Evolutionary conservation across 1,284 basidiomycete genomes (phyloP).

Genomic region (Irpex sp.): DNA sequence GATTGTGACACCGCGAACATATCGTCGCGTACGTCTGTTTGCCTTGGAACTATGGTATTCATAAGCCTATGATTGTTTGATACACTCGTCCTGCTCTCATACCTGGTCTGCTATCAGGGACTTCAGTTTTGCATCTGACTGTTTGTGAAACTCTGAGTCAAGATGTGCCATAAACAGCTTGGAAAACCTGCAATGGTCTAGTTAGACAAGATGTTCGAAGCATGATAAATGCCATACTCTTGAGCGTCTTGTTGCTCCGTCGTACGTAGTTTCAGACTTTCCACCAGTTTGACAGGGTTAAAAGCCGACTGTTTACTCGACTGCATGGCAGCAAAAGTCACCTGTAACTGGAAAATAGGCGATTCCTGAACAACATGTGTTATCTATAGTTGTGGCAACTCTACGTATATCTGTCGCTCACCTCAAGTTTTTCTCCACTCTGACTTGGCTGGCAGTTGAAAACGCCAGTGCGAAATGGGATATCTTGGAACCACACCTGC

Average conservation of each 20-base stretch:
- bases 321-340: slow-evolving; percentile 81
- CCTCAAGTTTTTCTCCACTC: slow-evolving; percentile 53
- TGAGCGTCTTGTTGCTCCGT: slow-evolving; percentile 92
- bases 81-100: slow-evolving; percentile 6
- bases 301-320: slow-evolving; percentile 64
- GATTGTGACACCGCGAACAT: slow-evolving; percentile 66
- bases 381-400: not conserved
- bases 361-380: slow-evolving; percentile 44
- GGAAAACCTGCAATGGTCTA: slow-evolving; percentile 64
- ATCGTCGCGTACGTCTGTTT: slow-evolving; percentile 74
- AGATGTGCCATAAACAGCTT: slow-evolving; percentile 91
- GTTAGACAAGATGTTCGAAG: slow-evolving; percentile 12
- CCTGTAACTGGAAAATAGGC: slow-evolving; percentile 72
- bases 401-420: slow-evolving; percentile 19
- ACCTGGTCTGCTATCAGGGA: slow-evolving; percentile 73
- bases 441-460: slow-evolving; percentile 49
- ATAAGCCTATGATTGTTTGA: not conserved
- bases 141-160: slow-evolving; percentile 80
- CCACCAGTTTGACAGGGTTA: slow-evolving; percentile 80
- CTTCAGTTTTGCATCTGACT: slow-evolving; percentile 54
- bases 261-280: slow-evolving; percentile 75
- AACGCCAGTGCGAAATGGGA: slow-evolving; percentile 56
- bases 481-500: slow-evolving; percentile 62
- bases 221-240: slow-evolving; percentile 54
- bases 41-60: slow-evolving; percentile 73